Evolutionary conservation across 2,329 filamentous ascomycete genomes (phyloP), one percentile per base, ranked within the genome.

Genomic region (Thyridium curvatum): DNA sequence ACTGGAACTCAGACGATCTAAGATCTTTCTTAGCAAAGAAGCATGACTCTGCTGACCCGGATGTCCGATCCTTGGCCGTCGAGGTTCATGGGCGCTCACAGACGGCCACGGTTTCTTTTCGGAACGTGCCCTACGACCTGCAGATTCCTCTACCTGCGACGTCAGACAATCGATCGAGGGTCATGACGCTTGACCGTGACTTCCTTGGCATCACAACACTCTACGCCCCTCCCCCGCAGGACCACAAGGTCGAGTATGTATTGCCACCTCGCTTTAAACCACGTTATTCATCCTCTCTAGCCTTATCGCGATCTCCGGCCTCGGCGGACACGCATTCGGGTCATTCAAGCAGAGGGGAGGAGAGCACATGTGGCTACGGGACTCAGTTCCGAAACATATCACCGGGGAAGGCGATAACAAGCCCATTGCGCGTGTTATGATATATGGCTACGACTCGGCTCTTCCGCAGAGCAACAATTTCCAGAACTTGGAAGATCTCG

Each of bases 401-500:
- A 26, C 21, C 10, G 10, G 21, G 6, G 21, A 10, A 26, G 21
- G 10, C 6, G 10, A 26, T 10, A 10, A 26, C 21, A 26, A 26
- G 6, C 21, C 21, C 6, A 10, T 26, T 10, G 21, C 21, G 6
- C 21, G 21, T 6, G 21, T 26, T 6, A 26, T 26, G 21, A 26
- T 26, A 6, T 26, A 26, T 10, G 21, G 21, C 6, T 26, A 26
- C 21, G 21, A 26, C 10, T 26, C 21, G 6, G 10, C 6, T 6
- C 21, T 26, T 10, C 21, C 21, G 10, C 21, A 26, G 21, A 26
- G 10, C 21, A 26, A 26, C 10, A 26, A 10, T 10, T 40, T 47
- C 13, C 41, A 47, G 31, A 40, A 43, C 17, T 28, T 49, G 7
- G 46, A 45, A 21, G 44, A 44, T 17, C 39, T 50, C 13, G 44